Base-by-base conservation (phyloP, 805 yeast genomes). In the Candida incommunis region DNA sequence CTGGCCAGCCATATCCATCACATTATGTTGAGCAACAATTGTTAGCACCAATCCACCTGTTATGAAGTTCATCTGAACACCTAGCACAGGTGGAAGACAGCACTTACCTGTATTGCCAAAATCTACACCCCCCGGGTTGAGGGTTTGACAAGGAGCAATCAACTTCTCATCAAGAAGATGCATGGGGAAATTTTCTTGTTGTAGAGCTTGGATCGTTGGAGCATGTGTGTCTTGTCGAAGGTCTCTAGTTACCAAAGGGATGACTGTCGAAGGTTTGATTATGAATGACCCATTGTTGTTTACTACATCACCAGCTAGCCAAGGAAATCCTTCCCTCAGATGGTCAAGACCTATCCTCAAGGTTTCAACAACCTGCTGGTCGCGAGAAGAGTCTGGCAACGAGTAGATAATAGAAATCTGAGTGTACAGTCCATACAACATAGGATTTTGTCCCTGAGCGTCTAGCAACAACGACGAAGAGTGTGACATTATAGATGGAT, bases 1-100 rank as follows among this genome's bases (percentile, higher is more conserved):
- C 23, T 43, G 43, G 25, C 45, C 42, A 13, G 31, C 23, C 45
- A 43, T 43, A 34, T 43, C 45, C 45, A 43, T 43, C 18, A 40
- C 42, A 20, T 21, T 40, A 22, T 43, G 45, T 18, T 34, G 45
- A 7, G 21, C 43, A n/a, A 34, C 45, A 34, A 43, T 20, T 15
- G 45, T 43, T 4, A 43, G 42, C 43, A 43, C 7, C 20, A 43
- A 22, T 15, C 45, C 45, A 3, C 45, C 45, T 7, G 18, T 16
- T 9, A 43, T 43, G 21, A 35, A 43, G 15, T 34, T 43, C 5
- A 21, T 21, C 23, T 34, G 45, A n/a, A 43, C 29, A 21, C 9
- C 26, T 2, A 42, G 20, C 27, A 25, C 27, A 9, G 27, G 27
- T 7, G 11, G 11, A 25, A 25, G 11, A n/a, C n/a, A n/a, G n/a